These are phyloP conservation scores for Teratosphaeriaceae sp. DNA, from an alignment of 2,329 filamentous ascomycete species.

Conservation along the genomic window DNA sequence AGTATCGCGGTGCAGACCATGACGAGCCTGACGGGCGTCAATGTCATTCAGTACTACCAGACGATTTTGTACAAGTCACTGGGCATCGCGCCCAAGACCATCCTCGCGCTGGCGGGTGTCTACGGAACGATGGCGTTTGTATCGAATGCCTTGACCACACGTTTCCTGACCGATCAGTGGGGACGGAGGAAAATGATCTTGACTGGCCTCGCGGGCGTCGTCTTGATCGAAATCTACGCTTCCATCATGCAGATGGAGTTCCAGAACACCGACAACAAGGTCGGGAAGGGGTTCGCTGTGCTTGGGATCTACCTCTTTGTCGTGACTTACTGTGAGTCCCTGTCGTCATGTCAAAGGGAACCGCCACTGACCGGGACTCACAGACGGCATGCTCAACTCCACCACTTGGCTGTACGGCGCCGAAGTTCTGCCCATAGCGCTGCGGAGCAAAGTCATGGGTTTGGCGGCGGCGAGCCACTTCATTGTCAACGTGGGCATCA, in stretches of 20 bases:
- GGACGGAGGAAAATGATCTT: constrained; percentile 55
- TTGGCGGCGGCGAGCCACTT: constrained; percentile 46
- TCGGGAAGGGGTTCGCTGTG: constrained; percentile 55
- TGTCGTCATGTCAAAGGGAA: not conserved
- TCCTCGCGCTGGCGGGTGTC: too few relatives aligned
- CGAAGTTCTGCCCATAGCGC: constrained; percentile 47
- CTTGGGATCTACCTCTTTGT: constrained; percentile 55
- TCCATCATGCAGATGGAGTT: constrained; percentile 54
- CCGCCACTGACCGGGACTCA: not conserved
- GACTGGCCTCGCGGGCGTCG: constrained; percentile 44
- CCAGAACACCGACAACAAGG: constrained; percentile 47
- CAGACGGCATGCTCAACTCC: constrained; percentile 21
- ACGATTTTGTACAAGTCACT: constrained; percentile 51
- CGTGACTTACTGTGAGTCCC: constrained; percentile 47
- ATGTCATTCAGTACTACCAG: constrained; percentile 40
- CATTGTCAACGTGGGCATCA: constrained; percentile 39
- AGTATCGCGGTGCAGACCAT: constrained; percentile 52
- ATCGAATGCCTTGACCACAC: constrained; percentile 46
- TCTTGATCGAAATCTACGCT: constrained; percentile 53
- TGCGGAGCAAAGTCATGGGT: constrained; percentile 51
- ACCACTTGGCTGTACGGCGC: constrained; percentile 41
- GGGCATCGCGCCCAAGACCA: constrained; percentile 44
- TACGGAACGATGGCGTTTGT: constrained; percentile 49
- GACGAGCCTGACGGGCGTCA: constrained; percentile 51
- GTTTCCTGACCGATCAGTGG: constrained; percentile 51